Base-by-base conservation (phyloP, 2,329 filamentous ascomycete genomes). In the Mariannaea sp. region DNA sequence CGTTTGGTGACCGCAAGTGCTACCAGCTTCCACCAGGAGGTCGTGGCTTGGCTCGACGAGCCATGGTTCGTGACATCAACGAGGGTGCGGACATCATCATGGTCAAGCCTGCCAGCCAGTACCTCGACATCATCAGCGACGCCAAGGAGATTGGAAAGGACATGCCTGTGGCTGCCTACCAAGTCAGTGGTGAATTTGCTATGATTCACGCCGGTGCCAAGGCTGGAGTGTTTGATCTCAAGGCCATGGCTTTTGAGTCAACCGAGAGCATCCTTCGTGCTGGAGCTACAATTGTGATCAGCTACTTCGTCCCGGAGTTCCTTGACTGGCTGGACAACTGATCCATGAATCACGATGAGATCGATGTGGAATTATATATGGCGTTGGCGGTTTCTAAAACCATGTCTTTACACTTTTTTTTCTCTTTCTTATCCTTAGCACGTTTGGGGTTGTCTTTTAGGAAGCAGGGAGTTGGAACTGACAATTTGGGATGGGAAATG, bases 81-180 rank as follows among this genome's bases (percentile, higher is more conserved):
- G 94, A 99, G 75, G 94, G 94, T 20, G 94, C 94, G 16, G 94
- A 99, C 68, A 91, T 97, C 64, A 96, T 99, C 75, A 97, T 99
- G 93, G 94, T 99, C 57, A 99, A 99, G 80, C 94, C 94, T 2
- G 94, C 94, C 8, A 89, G 89, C 65, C 91, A 93, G 73, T 99
- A 96, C 71, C 82, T 99, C 39, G 94, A 99, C 74, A 96, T 99
- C 66, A 97, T 99, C 72, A 91, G 90, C 62, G 94, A 99, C 69
- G 94, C 94, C 47, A 97, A 96, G 78, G 92, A 97, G 48, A 82
- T 97, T 48, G 93, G 90, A 54, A 88, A 87, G 70, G 92, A 97
- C 71, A 81, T 97, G 72, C 94, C 94, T 2, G 82, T 99, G 29
- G 93, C 94, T 1, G 93, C 94, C 17, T 99, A 99, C 73, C 94